Percentiles rank a stretch among this genome's conserved stretches.
phyloP scores from a whole-genome alignment of 2,329 filamentous ascomycete species.

The Bisporella sp. region DNA sequence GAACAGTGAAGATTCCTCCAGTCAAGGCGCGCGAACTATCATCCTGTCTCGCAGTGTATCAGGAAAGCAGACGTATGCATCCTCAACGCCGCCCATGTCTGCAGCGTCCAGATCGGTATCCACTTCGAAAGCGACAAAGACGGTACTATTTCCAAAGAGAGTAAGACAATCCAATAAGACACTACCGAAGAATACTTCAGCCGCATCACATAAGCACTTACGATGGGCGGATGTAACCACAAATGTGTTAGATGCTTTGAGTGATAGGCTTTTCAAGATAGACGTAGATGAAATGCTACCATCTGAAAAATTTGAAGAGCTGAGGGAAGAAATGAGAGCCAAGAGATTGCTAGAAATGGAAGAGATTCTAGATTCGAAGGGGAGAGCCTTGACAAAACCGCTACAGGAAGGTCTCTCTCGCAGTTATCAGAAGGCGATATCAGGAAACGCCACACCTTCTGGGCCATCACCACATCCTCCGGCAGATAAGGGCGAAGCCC shows the following conservation, averaged over 20 bases:
- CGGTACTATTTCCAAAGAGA: neutral
- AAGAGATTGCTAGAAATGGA: constrained; percentile 13
- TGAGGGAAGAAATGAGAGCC: constrained; percentile 17
- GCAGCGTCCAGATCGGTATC: constrained; percentile 26
- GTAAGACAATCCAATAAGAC: neutral
- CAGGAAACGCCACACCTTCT: neutral
- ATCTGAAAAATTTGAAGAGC: constrained; percentile 40
- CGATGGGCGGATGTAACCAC: constrained; percentile 50
- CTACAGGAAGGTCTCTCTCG: neutral
- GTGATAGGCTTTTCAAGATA: constrained; percentile 45
- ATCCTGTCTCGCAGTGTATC: constrained; percentile 8
- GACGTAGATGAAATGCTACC: constrained; percentile 55
- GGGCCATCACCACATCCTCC: neutral
- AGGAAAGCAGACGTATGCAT: constrained; percentile 1
- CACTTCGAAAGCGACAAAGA: neutral
- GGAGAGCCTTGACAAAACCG: constrained; percentile 8
- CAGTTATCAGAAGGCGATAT: neutral
- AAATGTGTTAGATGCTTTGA: constrained; percentile 51
- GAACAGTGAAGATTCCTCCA: constrained; percentile 8
- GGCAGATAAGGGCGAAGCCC: neutral
- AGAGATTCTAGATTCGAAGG: constrained; percentile 11
- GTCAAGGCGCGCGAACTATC: constrained; percentile 9
- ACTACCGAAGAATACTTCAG: neutral
- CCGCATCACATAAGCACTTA: constrained; percentile 18
- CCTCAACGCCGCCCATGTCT: constrained; percentile 12